phyloP scores from a whole-genome alignment of 2,329 filamentous ascomycete genomes.

The Hortaea werneckii region DNA sequence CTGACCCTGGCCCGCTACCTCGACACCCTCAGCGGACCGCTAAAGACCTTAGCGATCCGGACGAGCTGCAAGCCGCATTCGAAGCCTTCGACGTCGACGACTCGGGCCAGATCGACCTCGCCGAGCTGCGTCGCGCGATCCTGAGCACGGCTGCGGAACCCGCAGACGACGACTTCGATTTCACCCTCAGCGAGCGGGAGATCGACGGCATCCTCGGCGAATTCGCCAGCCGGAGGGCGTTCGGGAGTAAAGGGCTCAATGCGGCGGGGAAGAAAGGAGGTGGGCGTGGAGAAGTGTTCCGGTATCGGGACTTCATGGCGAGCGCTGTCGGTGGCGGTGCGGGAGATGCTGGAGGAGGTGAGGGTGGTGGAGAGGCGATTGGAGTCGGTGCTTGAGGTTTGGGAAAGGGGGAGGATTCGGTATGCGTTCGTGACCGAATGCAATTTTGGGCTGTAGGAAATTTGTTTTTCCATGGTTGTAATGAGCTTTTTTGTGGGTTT shows the following conservation, averaged over 20 bases:
- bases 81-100: slow-evolving; percentile 95
- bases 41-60: slow-evolving; percentile 66
- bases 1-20: slow-evolving; percentile 81
- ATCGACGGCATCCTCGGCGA: slow-evolving; percentile 80
- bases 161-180: slow-evolving; percentile 38
- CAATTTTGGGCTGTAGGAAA: neutral
- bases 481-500: too few species aligned
- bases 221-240: slow-evolving; percentile 74
- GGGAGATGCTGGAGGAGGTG: neutral
- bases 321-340: slow-evolving; percentile 26
- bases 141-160: slow-evolving; percentile 71
- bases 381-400: neutral
- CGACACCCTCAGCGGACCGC: slow-evolving; percentile 64
- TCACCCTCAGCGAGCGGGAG: slow-evolving; percentile 56
- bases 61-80: slow-evolving; percentile 80
- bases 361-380: neutral
- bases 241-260: slow-evolving; percentile 50
- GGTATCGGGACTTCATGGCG: slow-evolving; percentile 82
- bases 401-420: neutral
- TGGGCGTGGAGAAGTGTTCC: slow-evolving; percentile 73
- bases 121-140: slow-evolving; percentile 71
- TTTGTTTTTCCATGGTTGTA: too few species aligned
- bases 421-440: neutral
- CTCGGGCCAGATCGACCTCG: slow-evolving; percentile 80
- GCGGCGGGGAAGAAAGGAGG: slow-evolving; percentile 19